These are phyloP conservation scores for Spergularia azorica DNA, from an alignment of 179 eudicot species.

Conservation along the genomic window DNA sequence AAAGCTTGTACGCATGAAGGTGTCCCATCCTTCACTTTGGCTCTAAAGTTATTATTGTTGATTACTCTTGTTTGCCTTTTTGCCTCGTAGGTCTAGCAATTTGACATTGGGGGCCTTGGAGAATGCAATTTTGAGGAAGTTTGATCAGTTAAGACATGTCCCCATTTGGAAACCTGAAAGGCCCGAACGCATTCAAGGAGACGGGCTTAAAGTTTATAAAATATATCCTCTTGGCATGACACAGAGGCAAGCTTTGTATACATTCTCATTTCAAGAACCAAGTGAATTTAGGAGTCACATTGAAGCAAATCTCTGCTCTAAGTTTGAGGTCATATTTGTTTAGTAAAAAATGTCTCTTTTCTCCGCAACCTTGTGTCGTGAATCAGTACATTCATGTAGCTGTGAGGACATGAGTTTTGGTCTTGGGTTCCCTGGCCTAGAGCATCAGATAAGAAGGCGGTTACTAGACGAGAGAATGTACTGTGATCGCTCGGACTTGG, in stretches of 20 bases:
- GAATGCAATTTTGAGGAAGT: constrained; percentile 60
- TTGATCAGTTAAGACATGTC: constrained; percentile 52
- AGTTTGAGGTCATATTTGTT: constrained; percentile 87
- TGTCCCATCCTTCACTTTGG: no score
- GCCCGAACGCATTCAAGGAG: constrained; percentile 73
- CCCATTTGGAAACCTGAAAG: constrained; percentile 90
- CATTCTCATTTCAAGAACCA: constrained; percentile 58
- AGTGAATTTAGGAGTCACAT: constrained; percentile 58
- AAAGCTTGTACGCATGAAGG: no score
- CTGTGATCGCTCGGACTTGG: no score
- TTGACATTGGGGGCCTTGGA: constrained; percentile 71
- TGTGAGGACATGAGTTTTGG: neutral
- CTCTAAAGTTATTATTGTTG: neutral
- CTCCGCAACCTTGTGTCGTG: neutral
- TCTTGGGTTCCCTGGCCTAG: no score
- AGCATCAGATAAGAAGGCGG: no score
- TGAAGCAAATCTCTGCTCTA: constrained; percentile 63
- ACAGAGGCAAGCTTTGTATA: constrained; percentile 79
- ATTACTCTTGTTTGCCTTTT: constrained; percentile 19
- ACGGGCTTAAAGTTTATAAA: constrained; percentile 61
- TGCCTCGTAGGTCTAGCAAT: constrained; percentile 52
- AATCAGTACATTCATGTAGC: neutral
- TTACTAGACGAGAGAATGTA: no score
- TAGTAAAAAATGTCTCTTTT: constrained; percentile 27
- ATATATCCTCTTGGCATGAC: constrained; percentile 86